These are phyloP conservation scores for Kokia cookei DNA, from an alignment of 441 rosid genomes.

Conservation along the genomic window DNA sequence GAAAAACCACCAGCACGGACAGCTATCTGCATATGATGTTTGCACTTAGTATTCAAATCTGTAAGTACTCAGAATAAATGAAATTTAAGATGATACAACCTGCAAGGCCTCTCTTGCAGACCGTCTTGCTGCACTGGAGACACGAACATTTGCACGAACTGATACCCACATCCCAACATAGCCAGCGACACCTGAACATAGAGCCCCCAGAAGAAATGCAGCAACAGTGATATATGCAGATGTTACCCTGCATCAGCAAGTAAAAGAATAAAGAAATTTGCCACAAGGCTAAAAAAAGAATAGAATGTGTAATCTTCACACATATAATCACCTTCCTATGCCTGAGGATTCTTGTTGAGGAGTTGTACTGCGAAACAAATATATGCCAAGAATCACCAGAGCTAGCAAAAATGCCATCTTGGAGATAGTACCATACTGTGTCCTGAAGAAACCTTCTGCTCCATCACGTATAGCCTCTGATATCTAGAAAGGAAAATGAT, in stretches of 20 bases:
- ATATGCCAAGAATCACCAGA: slow-evolving; percentile 74
- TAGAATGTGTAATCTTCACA: slow-evolving; percentile 7
- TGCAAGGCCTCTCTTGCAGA: slow-evolving; percentile 99
- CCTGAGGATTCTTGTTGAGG: slow-evolving; percentile 98
- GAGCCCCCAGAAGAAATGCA: slow-evolving; percentile 90
- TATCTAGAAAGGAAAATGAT: slow-evolving; percentile 53
- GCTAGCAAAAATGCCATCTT: slow-evolving; percentile 94
- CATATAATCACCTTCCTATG: slow-evolving; percentile 63
- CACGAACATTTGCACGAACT: slow-evolving; percentile 98
- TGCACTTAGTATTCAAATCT: slow-evolving; percentile 10
- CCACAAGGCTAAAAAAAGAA: not conserved
- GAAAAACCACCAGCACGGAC: slow-evolving; percentile 99
- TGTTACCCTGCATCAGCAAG: slow-evolving; percentile 51
- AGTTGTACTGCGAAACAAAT: slow-evolving; percentile 73
- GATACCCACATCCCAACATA: slow-evolving; percentile 99
- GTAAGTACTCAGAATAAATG: slow-evolving; percentile 7
- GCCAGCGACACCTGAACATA: slow-evolving; percentile 94
- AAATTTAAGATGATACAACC: slow-evolving; percentile 36
- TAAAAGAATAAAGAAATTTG: slow-evolving; percentile 15
- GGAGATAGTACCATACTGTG: slow-evolving; percentile 92
- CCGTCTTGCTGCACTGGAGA: slow-evolving; percentile 95
- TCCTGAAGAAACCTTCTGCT: slow-evolving; percentile 97
- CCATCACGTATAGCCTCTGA: slow-evolving; percentile 99
- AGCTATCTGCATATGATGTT: slow-evolving; percentile 55
- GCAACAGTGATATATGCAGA: slow-evolving; percentile 91